These are phyloP conservation scores for Colletotrichum caudatum DNA, from an alignment of 2,329 filamentous ascomycete genomes.

Conservation along the genomic window DNA sequence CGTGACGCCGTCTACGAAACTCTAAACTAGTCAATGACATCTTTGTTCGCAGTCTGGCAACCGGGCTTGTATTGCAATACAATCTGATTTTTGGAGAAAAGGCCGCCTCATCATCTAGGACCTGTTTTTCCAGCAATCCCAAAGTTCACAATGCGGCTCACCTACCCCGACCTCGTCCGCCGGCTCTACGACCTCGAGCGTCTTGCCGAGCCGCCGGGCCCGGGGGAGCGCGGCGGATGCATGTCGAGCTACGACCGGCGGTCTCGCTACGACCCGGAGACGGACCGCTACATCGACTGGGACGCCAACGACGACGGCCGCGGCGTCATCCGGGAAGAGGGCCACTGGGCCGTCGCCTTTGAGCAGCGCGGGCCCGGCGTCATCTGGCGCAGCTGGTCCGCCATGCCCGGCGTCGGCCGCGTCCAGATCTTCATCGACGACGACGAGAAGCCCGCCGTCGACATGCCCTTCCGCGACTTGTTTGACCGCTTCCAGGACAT, in stretches of 20 bases:
- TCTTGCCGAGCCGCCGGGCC: slow-evolving; percentile 28
- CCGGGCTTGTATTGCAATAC: not conserved
- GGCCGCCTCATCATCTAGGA: not conserved
- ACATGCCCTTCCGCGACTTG: slow-evolving; percentile 33
- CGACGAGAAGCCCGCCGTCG: slow-evolving; percentile 22
- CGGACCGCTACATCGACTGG: slow-evolving; percentile 38
- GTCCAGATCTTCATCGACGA: slow-evolving; percentile 36
- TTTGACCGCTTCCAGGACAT: slow-evolving; percentile 38
- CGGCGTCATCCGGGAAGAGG: slow-evolving; percentile 35
- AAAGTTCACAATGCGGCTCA: slow-evolving; percentile 12
- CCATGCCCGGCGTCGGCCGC: slow-evolving; percentile 31
- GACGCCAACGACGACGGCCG: slow-evolving; percentile 36
- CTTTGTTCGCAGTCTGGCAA: no score
- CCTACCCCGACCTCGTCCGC: slow-evolving; percentile 34
- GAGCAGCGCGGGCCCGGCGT: slow-evolving; percentile 37
- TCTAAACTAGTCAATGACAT: not conserved
- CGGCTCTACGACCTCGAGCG: slow-evolving; percentile 37
- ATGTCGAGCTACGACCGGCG: slow-evolving; percentile 39
- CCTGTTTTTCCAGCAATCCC: not conserved
- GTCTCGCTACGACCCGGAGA: slow-evolving; percentile 35
- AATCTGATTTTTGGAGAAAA: not conserved
- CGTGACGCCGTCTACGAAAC: no score
- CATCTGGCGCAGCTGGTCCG: slow-evolving; percentile 37
- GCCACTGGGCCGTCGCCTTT: slow-evolving; percentile 33
- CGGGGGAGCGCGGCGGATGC: slow-evolving; percentile 32